Percentiles rank a stretch among this genome's conserved stretches.
These are phyloP conservation scores for Aspergillus novoparasiticus DNA, from an alignment of 2,329 filamentous ascomycete genomes.

Conservation along the genomic window DNA sequence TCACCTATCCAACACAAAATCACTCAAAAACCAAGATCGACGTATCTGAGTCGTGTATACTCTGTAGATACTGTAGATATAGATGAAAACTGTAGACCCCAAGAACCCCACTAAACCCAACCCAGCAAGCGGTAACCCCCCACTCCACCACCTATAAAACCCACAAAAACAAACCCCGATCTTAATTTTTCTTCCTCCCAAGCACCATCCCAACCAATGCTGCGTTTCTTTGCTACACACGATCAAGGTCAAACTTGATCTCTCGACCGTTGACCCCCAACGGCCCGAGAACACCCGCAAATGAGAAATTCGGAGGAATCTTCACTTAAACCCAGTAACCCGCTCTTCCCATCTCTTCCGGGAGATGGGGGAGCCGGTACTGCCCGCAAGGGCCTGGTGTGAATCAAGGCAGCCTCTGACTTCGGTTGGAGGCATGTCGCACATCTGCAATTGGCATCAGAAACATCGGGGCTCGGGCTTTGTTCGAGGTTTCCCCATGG, in stretches of 20 bases:
- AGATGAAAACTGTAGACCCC: too few relatives aligned
- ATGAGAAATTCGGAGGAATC: conserved; percentile 99
- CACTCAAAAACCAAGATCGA: too few relatives aligned
- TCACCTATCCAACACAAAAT: too few relatives aligned
- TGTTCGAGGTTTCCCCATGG: conserved; percentile 67
- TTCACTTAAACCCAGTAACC: conserved; percentile 60
- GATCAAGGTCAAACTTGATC: conserved; percentile 53
- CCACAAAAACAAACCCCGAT: conserved; percentile 17
- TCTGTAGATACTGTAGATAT: too few relatives aligned
- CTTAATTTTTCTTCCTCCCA: conserved; percentile 50
- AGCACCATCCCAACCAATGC: conserved; percentile 86
- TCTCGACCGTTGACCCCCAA: conserved; percentile 19
- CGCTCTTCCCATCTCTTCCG: conserved; percentile 35
- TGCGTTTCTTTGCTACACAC: conserved; percentile 94
- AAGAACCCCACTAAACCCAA: background rate
- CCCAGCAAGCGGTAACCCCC: conserved; percentile 21
- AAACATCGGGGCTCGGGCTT: conserved; percentile 70
- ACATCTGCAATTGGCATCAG: conserved; percentile 89
- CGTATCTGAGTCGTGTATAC: too few relatives aligned
- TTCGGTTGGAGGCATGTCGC: conserved; percentile 25
- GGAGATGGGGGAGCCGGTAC: conserved; percentile 43
- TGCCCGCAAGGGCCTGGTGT: conserved; percentile 87
- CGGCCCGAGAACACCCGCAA: conserved; percentile 57
- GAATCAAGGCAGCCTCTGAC: conserved; percentile 47
- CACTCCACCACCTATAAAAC: conserved; percentile 2